Evolutionary conservation across 371 early-diverging fungal species (phyloP).

Genomic region (Mortierella polycephala): DNA sequence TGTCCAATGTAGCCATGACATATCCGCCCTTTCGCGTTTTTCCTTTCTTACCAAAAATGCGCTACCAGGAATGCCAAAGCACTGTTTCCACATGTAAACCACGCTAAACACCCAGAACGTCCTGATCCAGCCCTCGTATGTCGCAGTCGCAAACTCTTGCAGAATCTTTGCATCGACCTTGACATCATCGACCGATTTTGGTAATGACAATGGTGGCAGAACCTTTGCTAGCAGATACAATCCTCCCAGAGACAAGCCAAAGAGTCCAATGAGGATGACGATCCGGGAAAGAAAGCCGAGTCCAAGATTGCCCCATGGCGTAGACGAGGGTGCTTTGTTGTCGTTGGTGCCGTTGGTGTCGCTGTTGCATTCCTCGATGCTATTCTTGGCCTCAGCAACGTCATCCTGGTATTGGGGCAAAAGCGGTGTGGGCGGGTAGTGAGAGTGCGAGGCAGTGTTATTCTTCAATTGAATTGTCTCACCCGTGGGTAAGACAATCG

Average conservation of each 20-base stretch:
- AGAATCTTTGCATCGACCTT: conserved; percentile 52
- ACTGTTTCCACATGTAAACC: conserved; percentile 57
- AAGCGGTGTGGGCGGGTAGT: conserved; percentile 23
- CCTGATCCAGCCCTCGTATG: conserved; percentile 52
- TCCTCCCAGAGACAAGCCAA: conserved; percentile 39
- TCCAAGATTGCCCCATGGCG: conserved; percentile 12
- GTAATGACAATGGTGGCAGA: conserved; percentile 51
- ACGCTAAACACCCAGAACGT: conserved; percentile 54
- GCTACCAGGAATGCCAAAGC: conserved; percentile 56
- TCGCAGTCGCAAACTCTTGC: conserved; percentile 52
- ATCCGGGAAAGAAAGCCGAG: conserved; percentile 48
- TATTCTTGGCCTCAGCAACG: not conserved
- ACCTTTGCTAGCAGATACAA: conserved; percentile 42
- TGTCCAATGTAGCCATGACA: not conserved
- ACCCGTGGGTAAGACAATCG: not conserved
- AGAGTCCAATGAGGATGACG: conserved; percentile 36
- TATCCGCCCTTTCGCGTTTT: not conserved
- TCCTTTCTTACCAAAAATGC: conserved; percentile 51
- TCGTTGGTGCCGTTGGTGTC: not conserved
- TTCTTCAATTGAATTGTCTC: not conserved
- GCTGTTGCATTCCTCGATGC: not conserved
- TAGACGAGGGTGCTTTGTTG: not conserved
- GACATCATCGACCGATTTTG: conserved; percentile 56
- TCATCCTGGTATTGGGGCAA: conserved; percentile 28
- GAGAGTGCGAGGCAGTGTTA: conserved; percentile 13